Base-by-base conservation (phyloP, 148 eudicot genomes). In the Silene conica region DNA sequence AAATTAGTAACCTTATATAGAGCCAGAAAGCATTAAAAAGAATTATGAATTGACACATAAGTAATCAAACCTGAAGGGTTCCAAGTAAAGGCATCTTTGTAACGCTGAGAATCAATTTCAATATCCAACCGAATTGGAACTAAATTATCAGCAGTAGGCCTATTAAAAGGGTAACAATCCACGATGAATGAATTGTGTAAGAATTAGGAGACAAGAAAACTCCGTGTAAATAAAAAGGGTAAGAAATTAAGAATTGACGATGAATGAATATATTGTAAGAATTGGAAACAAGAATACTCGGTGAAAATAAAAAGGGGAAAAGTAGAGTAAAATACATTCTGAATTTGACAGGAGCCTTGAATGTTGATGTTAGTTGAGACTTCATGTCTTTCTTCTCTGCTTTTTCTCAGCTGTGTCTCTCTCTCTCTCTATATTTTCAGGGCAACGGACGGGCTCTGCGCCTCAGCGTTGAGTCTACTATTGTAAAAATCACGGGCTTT, bases 41-140 rank as follows among this genome's bases (percentile, higher is more conserved):
- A 38, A 14, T 46, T 2, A 64, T 18, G 19, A 50, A 50, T 12
- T 2, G 15, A 3, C 0, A 5, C 34, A 31, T 31, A n/a, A 23
- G 19, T 28, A 56, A 22, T 28, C 18, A 74, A 52, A 67, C 98
- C 98, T 70, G 83, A 83, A 76, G 97, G 93, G 76, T 91, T 94
- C 98, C 98, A 94, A 7, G 88, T 86, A 73, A 94, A 89, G 2
- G 98, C 91, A 75, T 94, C 98, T 76, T 87, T 91, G 80, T 77
- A 90, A 76, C 89, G 83, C 88, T 91, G 97, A 34, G 90, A 91
- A 73, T 94, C 98, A 62, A 86, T 83, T 80, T 89, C 97, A 20
- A 94, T 87, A 75, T 91, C 96, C 81, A 94, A 77, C 41, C 97
- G 93, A 52, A 94, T 94, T 14, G 97, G 98, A 68, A 94, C 89